phyloP scores from a whole-genome alignment of 139 green algal genomes.

The Pleodorina starrii region DNA sequence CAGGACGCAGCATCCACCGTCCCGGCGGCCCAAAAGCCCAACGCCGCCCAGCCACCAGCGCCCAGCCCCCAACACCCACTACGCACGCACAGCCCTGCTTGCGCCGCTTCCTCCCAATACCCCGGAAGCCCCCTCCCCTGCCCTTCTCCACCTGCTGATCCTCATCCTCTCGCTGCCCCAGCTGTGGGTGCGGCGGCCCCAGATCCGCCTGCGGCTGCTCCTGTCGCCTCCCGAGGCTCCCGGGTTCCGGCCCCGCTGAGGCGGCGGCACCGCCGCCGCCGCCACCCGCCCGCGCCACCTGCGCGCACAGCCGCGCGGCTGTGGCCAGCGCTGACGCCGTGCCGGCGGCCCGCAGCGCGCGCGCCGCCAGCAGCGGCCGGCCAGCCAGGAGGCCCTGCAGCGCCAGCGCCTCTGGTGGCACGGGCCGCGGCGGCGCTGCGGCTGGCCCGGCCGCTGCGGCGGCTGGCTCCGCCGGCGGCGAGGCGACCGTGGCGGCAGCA shows the following conservation, averaged over 20 bases:
- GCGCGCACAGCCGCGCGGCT: neutral
- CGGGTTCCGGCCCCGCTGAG: too few species aligned
- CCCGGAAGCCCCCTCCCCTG: too few species aligned
- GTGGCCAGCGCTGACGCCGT: neutral
- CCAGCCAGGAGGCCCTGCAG: neutral
- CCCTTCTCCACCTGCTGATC: neutral
- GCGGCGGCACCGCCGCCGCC: neutral
- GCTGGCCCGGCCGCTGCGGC: neutral
- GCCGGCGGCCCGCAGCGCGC: conserved; percentile 3
- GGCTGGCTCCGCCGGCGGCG: neutral
- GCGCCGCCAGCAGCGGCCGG: neutral
- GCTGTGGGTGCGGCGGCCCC: too few species aligned
- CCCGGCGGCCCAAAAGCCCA: too few species aligned
- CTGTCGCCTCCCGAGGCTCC: neutral
- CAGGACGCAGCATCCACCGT: too few species aligned
- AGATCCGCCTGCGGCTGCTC: neutral
- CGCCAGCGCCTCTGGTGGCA: conserved; percentile 28
- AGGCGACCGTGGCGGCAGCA: too few species aligned
- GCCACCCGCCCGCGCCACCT: neutral
- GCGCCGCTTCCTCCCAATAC: too few species aligned
- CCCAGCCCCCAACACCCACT: too few species aligned
- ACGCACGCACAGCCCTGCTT: too few species aligned
- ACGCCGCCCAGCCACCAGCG: too few species aligned
- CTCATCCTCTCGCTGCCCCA: neutral
- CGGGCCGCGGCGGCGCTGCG: neutral